Evolutionary conservation across 495 filamentous ascomycete genomes (phyloP).

Genomic region (Penicillium taxi): DNA sequence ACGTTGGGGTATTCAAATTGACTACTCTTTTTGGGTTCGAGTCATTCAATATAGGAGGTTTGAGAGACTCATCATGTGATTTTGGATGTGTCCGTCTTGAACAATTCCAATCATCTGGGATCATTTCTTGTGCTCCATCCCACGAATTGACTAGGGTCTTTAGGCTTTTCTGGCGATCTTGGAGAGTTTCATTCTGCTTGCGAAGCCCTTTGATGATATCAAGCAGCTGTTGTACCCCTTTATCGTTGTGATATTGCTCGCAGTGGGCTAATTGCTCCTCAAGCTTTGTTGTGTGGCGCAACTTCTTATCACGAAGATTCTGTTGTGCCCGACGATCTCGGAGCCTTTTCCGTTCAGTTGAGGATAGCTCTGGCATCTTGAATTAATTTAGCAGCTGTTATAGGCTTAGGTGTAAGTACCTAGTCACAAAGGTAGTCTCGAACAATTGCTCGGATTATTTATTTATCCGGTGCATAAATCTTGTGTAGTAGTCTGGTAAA

Average conservation of each 20-base stretch:
- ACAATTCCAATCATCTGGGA: too few species aligned
- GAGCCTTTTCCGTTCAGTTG: constrained; percentile 18
- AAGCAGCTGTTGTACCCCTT: constrained; percentile 12
- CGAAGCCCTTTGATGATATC: constrained; percentile 18
- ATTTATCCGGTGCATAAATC: too few species aligned
- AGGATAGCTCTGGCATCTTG: constrained; percentile 6
- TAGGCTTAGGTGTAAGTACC: too few species aligned
- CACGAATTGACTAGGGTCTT: constrained; percentile 15
- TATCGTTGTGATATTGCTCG: constrained; percentile 16
- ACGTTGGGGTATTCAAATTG: not conserved
- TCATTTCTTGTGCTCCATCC: too few species aligned
- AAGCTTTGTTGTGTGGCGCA: constrained; percentile 12
- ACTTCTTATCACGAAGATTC: constrained; percentile 21
- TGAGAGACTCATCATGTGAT: too few species aligned
- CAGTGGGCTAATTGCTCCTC: constrained; percentile 20
- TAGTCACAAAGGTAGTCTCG: too few species aligned
- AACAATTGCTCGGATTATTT: too few species aligned
- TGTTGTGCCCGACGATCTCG: constrained; percentile 25
- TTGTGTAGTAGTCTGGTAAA: too few species aligned
- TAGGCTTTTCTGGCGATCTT: constrained; percentile 10
- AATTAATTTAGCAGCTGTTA: too few species aligned
- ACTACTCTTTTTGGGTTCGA: not conserved
- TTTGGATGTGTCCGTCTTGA: too few species aligned
- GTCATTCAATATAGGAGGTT: not conserved
- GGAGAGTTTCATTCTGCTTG: constrained; percentile 17